These are phyloP conservation scores for Suhomyces maxii DNA, from an alignment of 1,139 yeast species.

Conservation along the genomic window DNA sequence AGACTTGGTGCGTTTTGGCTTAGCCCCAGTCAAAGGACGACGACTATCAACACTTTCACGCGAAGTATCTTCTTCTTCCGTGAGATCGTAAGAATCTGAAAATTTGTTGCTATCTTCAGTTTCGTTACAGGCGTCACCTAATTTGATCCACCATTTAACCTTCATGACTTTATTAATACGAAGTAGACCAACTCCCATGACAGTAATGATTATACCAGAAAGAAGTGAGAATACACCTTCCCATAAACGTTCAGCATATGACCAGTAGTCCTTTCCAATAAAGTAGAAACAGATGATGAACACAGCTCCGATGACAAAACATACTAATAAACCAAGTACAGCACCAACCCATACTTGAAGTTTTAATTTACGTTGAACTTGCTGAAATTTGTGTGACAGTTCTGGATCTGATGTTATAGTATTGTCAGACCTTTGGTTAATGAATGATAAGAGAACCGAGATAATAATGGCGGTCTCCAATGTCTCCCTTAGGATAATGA, in stretches of 20 bases:
- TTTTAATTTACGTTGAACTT: slow-evolving; percentile 36
- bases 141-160: slow-evolving; percentile 50
- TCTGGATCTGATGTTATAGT: slow-evolving; percentile 21
- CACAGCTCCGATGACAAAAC: slow-evolving; percentile 71
- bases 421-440: slow-evolving; percentile 52
- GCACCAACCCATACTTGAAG: slow-evolving; percentile 89
- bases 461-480: slow-evolving; percentile 85
- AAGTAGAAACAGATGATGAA: slow-evolving; percentile 76
- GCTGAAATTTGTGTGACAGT: slow-evolving; percentile 5
- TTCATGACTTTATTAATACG: slow-evolving; percentile 64
- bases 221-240: slow-evolving; percentile 84
- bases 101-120: slow-evolving; percentile 4
- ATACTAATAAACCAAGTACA: slow-evolving; percentile 64
- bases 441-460: slow-evolving; percentile 79
- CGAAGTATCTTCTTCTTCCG: slow-evolving; percentile 4
- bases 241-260: slow-evolving; percentile 84
- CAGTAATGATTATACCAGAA: slow-evolving; percentile 77
- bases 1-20: background rate
- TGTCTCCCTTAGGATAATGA: slow-evolving; percentile 83
- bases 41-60: slow-evolving; percentile 16
- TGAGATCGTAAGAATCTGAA: background rate
- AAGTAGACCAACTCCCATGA: slow-evolving; percentile 86
- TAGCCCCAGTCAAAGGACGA: slow-evolving; percentile 13
- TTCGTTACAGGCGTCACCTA: slow-evolving; percentile 40
- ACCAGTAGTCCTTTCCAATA: slow-evolving; percentile 78